Evolutionary conservation across 306 rosid genomes (phyloP), one percentile per base, ranked within the genome.

Genomic region (Sphenostylis stenocarpa): DNA sequence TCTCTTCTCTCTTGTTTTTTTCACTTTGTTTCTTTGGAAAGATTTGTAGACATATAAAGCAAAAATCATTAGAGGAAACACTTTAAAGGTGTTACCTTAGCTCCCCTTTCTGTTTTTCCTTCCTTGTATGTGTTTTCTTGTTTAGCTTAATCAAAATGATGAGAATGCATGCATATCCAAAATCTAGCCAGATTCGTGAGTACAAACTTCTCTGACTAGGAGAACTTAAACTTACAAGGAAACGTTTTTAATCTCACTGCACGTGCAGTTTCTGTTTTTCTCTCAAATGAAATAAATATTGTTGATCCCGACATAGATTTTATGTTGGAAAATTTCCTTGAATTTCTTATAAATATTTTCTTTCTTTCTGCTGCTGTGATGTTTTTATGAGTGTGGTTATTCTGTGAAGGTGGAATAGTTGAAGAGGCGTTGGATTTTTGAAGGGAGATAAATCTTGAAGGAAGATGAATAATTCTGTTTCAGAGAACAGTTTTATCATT

Each of bases 401-500:
- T 67, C 17, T 63, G 52, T 81, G 82, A 61, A 70, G 86, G 88
- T 63, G 64, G 64, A 38, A 38, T 38, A 9, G 49, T 17, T 67
- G 81, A 47, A 28, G 68, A 39, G 53, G 2, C 17, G 19, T 74
- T 20, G 20, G 60, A 21, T 26, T 74, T 68, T 67, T 72, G 70
- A 71, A 62, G 78, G 66, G 64, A 57, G 67, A 70, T 19, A 48
- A 15, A 48, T 24, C 24, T 62, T 47, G 53, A 49, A 51, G 79
- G 67, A 77, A 83, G 78, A 91, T 90, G 97, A 91, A 88, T 26
- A 92, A 89, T 72, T 92, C 93, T 2, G 90, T 80, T 5, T 91
- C 97, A 23, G 97, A 96, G 4, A 90, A 88, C 68, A 88, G 97
- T 80, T 85, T 91, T 39, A 89, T 89, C 84, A 81, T 88, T 61